phyloP scores from a whole-genome alignment of 805 yeast genomes.

The Huiozyma sinensis region DNA sequence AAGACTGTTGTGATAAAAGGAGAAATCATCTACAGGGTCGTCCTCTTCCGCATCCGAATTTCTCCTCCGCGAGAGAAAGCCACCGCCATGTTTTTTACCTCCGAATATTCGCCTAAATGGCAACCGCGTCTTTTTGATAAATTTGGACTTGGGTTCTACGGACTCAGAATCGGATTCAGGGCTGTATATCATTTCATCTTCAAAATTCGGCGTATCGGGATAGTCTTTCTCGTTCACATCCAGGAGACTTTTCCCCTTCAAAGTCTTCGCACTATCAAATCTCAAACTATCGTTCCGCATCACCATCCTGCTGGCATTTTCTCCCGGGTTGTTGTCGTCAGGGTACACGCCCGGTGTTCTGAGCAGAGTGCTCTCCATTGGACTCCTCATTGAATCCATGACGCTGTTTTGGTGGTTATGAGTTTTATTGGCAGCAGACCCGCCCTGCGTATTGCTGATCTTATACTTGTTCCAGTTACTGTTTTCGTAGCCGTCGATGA shows the following conservation, averaged over 20 bases:
- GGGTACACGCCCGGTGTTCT: no score
- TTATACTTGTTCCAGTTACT: conserved; percentile 2
- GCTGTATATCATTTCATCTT: neutral
- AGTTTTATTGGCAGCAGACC: neutral
- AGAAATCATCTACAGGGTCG: neutral
- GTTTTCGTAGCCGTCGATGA: conserved; percentile 10
- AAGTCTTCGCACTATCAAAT: neutral
- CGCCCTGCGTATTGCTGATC: neutral
- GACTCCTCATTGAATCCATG: conserved; percentile 2
- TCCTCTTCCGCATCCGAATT: neutral
- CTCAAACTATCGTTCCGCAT: conserved; percentile 1
- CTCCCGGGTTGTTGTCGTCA: no score
- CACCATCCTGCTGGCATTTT: neutral
- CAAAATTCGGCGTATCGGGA: neutral
- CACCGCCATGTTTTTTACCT: conserved; percentile 4
- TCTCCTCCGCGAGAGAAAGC: conserved; percentile 3
- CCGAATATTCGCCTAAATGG: conserved; percentile 20
- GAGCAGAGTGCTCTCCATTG: neutral
- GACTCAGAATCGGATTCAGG: conserved; percentile 9
- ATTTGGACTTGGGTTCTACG: conserved; percentile 6
- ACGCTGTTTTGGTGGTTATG: neutral
- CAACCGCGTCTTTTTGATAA: conserved; percentile 8
- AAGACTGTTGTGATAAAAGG: neutral
- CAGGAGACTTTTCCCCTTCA: neutral
- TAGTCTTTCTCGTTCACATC: neutral